Base-by-base conservation (phyloP, 306 rosid genomes). In the Lablab purpureus region DNA sequence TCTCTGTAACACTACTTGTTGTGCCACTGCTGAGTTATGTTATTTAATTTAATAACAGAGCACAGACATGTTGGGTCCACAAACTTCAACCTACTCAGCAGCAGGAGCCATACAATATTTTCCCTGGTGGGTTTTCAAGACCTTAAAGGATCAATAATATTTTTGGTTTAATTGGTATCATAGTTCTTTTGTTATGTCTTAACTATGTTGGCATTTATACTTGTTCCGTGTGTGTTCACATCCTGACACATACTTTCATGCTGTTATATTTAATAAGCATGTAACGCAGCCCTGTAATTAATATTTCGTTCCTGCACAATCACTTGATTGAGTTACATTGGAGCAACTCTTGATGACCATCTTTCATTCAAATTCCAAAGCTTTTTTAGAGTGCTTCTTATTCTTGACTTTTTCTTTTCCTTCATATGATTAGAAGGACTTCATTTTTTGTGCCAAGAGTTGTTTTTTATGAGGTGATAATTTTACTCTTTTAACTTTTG, bases 31-130 rank as follows among this genome's bases (percentile, higher is more conserved):
- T 60, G 40, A 60, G 22, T 70, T 30, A 72, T 71, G 70, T 64
- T 27, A 28, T 75, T 83, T 70, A 46, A 41, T 81, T 81, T 83
- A 80, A 69, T 66, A 40, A 82, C 96, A 96, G 99, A 96, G 84
- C 99, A 96, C 83, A 87, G 99, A 78, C 99, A 96, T 79, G 98
- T 96, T 52, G 99, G 99, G 69, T 96, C 99, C 28, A 96, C 97
- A 67, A 96, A 96, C 80, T 93, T 96, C 88, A 96, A 96, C 85
- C 76, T 96, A 86, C 89, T 91, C 80, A 96, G 99, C 88, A 96
- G 99, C 93, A 89, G 99, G 82, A 96, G 99, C 87, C 99, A 96
- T 75, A 96, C 99, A 2, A 87, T 96, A 80, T 96, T 96, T 89
- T 90, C 98, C 27, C 89, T 96, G 96, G 99, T 93, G 81, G 67